Conservation (phyloP, 495 filamentous ascomycete genomes). For the Zalerion maritima region DNA sequence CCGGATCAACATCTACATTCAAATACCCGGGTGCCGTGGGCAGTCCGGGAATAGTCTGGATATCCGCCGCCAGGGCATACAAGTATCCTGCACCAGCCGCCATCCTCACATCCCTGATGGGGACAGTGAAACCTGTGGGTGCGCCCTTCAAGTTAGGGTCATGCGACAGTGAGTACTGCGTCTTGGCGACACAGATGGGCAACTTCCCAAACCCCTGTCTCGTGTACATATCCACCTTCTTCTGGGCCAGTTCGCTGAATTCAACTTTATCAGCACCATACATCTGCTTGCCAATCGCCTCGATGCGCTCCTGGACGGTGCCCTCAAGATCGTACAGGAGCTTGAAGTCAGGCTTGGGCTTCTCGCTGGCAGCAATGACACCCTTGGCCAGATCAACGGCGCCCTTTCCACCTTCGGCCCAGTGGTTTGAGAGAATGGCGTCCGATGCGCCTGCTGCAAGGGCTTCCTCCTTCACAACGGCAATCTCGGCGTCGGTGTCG, state of each 20-base stretch:
- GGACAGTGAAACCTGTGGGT: conserved; percentile 90
- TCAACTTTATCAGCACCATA: conserved; percentile 85
- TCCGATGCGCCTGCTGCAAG: conserved; percentile 87
- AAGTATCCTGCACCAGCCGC: conserved; percentile 88
- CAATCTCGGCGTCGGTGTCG: conserved; percentile 86
- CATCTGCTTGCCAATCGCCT: conserved; percentile 81
- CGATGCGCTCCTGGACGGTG: conserved; percentile 76
- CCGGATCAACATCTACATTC: conserved; percentile 85
- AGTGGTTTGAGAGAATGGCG: conserved; percentile 89
- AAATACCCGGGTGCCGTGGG: conserved; percentile 92
- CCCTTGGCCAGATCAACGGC: conserved; percentile 80
- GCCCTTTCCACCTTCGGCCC: conserved; percentile 87
- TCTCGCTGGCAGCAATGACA: conserved; percentile 67
- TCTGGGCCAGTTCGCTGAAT: conserved; percentile 85
- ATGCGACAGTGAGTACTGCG: conserved; percentile 92
- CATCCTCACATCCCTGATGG: conserved; percentile 85
- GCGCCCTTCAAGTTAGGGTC: conserved; percentile 90
- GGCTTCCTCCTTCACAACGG: conserved; percentile 76
- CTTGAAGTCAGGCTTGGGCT: conserved; percentile 81
- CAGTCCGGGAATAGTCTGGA: conserved; percentile 93
- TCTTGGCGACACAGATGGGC: conserved; percentile 95
- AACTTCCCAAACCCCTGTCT: conserved; percentile 83
- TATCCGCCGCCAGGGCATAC: conserved; percentile 92
- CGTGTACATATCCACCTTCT: conserved; percentile 90
- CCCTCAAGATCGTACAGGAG: conserved; percentile 73